Evolutionary conservation across 164 flowering plant genomes (phyloP).

Genomic region (Kingdonia uniflora): DNA sequence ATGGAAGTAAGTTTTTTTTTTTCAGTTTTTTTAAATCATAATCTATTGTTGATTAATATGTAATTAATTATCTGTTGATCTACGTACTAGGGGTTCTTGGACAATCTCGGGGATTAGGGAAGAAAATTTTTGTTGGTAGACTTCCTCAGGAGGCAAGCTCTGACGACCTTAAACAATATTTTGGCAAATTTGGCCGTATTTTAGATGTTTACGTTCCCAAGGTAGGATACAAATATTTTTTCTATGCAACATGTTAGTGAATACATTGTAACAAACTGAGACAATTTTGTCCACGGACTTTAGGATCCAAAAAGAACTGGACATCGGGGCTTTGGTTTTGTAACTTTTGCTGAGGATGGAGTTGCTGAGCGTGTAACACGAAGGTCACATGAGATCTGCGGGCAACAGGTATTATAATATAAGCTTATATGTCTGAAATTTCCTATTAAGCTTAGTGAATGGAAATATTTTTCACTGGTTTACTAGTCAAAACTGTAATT

Average conservation of each 20-base stretch:
- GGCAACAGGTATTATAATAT: conserved; percentile 60
- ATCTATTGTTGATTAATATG: no score
- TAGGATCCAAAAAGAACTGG: conserved; percentile 98
- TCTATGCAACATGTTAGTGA: no score
- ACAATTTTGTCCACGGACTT: conserved; percentile 10
- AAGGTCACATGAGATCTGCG: conserved; percentile 93
- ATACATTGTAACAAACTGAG: not conserved
- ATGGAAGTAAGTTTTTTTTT: conserved; percentile 71
- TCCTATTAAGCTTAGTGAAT: no score
- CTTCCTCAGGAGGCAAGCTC: conserved; percentile 90
- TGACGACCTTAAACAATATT: conserved; percentile 84
- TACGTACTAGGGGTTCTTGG: conserved; percentile 38
- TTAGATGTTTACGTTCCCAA: conserved; percentile 91
- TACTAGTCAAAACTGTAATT: no score
- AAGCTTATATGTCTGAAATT: not conserved
- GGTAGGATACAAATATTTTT: conserved; percentile 26
- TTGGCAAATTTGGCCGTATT: conserved; percentile 92
- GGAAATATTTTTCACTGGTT: no score
- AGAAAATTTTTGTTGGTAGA: conserved; percentile 93
- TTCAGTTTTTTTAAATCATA: no score
- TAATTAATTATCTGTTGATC: no score
- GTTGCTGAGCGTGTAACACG: conserved; percentile 94
- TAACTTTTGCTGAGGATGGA: conserved; percentile 95
- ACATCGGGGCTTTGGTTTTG: conserved; percentile 98
- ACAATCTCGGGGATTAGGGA: conserved; percentile 57